These are phyloP conservation scores for Tricholoma saponaceum DNA, from an alignment of 768 basidiomycete genomes.

Conservation along the genomic window DNA sequence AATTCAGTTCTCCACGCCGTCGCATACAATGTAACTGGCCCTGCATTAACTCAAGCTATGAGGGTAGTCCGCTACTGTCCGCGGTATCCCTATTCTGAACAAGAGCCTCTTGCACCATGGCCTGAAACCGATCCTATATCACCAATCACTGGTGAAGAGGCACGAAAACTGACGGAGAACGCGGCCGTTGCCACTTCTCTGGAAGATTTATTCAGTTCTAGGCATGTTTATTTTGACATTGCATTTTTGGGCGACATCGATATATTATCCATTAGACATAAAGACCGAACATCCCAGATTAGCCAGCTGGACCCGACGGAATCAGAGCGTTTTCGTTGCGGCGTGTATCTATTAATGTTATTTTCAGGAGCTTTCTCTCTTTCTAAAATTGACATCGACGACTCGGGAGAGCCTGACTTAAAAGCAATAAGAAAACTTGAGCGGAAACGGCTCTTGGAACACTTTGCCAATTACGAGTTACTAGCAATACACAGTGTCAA, in stretches of 20 bases:
- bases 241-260: neutral
- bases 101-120: too few species aligned
- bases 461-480: constrained; percentile 10
- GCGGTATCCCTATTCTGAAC: neutral
- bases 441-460: constrained; percentile 3
- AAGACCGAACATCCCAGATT: too few species aligned
- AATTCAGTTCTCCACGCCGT: constrained; percentile 19
- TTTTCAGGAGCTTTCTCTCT: constrained; percentile 7
- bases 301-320: too few species aligned
- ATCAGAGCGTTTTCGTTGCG: constrained; percentile 20
- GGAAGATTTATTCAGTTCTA: too few species aligned
- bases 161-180: too few species aligned
- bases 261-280: constrained; percentile 16
- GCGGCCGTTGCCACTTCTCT: too few species aligned
- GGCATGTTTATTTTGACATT: too few species aligned
- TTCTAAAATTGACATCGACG: constrained; percentile 1
- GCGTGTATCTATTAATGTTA: constrained; percentile 16
- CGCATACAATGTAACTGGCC: constrained; percentile 21
- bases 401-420: neutral
- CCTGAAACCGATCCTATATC: too few species aligned
- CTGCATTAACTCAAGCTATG: constrained; percentile 20
- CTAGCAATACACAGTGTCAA: constrained; percentile 9
- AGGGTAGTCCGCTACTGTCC: too few species aligned
- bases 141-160: too few species aligned
- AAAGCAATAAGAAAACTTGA: neutral